Percentiles rank a stretch among this genome's conserved stretches.
Conservation (phyloP, 2,329 filamentous ascomycete genomes). For the Fusarium odoratissimum region DNA sequence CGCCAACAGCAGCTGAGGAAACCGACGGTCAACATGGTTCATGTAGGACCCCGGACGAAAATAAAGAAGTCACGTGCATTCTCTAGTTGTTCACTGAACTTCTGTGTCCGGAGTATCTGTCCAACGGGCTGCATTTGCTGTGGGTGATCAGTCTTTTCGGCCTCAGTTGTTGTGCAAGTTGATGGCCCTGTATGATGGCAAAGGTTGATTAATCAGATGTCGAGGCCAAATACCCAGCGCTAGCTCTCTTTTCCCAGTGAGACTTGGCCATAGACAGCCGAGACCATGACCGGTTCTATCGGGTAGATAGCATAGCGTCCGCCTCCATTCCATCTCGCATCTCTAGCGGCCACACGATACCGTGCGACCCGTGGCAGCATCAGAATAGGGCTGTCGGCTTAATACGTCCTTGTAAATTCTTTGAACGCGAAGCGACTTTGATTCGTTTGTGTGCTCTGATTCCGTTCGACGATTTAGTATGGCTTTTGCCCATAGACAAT, state of each 20-base stretch:
- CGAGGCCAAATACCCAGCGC: background rate
- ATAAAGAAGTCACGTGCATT: background rate
- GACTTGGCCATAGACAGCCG: background rate
- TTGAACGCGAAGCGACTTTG: background rate
- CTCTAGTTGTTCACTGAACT: background rate
- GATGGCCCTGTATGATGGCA: background rate
- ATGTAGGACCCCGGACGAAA: background rate
- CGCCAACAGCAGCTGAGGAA: background rate
- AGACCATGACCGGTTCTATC: background rate
- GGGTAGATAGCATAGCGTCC: slow-evolving; percentile 8
- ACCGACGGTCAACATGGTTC: background rate
- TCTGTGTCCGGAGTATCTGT: background rate
- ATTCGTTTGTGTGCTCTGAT: slow-evolving; percentile 1
- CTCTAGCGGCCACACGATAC: slow-evolving; percentile 9
- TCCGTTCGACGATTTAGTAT: slow-evolving; percentile 6
- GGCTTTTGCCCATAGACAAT: slow-evolving; percentile 67
- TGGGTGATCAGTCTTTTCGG: background rate
- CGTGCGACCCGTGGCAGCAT: background rate
- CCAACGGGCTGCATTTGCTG: background rate
- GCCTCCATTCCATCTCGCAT: slow-evolving; percentile 3
- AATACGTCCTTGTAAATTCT: background rate
- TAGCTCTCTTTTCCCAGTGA: background rate
- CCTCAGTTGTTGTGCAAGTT: background rate
- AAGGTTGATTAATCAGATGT: background rate
- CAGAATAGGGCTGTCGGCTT: background rate